phyloP scores from a whole-genome alignment of 257 asterid species.

The Fraxinus anomala region DNA sequence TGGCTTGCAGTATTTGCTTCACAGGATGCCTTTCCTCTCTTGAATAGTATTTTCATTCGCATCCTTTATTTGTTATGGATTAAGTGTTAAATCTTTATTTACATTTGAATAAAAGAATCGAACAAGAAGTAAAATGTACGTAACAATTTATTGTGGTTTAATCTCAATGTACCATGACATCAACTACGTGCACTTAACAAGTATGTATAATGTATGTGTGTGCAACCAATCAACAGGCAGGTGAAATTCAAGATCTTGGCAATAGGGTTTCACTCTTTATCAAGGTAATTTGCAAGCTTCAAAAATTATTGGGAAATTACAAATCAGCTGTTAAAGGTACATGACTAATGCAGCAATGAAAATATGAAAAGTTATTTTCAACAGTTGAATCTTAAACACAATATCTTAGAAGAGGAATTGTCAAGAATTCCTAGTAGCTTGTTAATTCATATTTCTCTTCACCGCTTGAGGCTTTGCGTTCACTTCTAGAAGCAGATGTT shows the following conservation, averaged over 20 bases:
- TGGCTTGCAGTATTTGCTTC: constrained; percentile 37
- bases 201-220: no score
- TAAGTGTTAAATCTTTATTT: not conserved
- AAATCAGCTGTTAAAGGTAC: not conserved
- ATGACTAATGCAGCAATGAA: not conserved
- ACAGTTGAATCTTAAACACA: not conserved
- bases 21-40: constrained; percentile 12
- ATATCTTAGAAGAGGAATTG: not conserved
- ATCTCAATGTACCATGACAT: no score
- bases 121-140: not conserved
- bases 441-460: constrained; percentile 37
- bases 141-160: no score
- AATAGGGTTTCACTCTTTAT: no score
- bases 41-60: not conserved
- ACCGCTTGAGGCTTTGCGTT: constrained; percentile 9
- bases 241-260: no score
- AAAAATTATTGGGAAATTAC: not conserved
- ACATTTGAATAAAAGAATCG: not conserved
- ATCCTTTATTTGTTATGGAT: not conserved
- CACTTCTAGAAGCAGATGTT: constrained; percentile 27
- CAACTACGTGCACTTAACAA: no score
- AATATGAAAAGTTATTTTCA: not conserved
- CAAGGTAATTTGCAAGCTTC: not conserved
- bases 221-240: no score
- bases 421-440: not conserved